Evolutionary conservation across 164 flowering plant species (phyloP).

Genomic region (Magnolia officinalis): DNA sequence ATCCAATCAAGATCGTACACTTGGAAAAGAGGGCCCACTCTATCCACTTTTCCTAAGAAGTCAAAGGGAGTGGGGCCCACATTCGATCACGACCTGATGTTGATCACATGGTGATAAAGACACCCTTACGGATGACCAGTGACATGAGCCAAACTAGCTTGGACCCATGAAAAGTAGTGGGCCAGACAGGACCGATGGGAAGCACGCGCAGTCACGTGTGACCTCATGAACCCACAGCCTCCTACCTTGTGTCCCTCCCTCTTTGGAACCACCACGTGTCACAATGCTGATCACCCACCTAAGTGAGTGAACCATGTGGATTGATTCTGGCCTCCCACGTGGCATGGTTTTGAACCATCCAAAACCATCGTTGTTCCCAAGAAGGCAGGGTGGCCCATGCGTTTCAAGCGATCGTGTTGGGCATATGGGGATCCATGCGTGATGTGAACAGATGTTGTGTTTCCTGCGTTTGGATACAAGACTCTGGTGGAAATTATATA

Average conservation of each 20-base stretch:
- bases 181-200: background rate
- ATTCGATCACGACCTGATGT: too few species aligned
- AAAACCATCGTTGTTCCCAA: background rate
- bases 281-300: background rate
- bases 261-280: slow-evolving; percentile 4
- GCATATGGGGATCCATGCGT: slow-evolving; percentile 9
- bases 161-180: background rate
- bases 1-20: background rate
- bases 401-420: slow-evolving; percentile 5
- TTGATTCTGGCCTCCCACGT: background rate
- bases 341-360: background rate
- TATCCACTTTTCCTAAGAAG: too few species aligned
- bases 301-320: background rate
- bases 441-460: background rate
- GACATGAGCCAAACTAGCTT: too few species aligned
- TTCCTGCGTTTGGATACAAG: background rate
- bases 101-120: background rate
- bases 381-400: too few species aligned
- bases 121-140: too few species aligned
- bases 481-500: background rate
- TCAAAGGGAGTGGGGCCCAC: background rate
- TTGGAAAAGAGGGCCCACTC: background rate
- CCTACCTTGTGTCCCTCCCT: slow-evolving; percentile 7
- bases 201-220: slow-evolving; percentile 22
- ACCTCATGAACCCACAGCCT: slow-evolving; percentile 4